Evolutionary conservation across 805 yeast species (phyloP).

Genomic region (Scheffersomyces amazonensis): DNA sequence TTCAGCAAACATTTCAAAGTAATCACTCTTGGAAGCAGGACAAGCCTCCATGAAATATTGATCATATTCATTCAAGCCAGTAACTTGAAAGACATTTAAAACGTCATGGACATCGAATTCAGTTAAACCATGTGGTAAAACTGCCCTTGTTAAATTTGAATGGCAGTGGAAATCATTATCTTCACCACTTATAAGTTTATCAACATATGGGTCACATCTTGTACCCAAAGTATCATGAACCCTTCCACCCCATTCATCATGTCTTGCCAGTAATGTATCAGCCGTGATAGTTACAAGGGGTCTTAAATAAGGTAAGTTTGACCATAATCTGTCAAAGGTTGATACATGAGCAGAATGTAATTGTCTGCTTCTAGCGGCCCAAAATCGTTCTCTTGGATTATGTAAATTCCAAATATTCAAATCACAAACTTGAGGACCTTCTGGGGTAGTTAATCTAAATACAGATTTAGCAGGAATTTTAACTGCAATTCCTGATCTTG

Average conservation of each 20-base stretch:
- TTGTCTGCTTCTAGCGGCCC: conserved; percentile 71
- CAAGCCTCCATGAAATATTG: conserved; percentile 71
- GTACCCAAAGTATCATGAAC: conserved; percentile 67
- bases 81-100: conserved; percentile 65
- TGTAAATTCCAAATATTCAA: conserved; percentile 61
- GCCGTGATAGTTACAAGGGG: conserved; percentile 64
- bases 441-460: conserved; percentile 59
- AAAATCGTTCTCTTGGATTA: conserved; percentile 61
- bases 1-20: conserved; percentile 67
- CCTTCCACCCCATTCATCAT: conserved; percentile 64
- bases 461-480: conserved; percentile 60
- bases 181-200: conserved; percentile 59
- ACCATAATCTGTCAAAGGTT: conserved; percentile 62
- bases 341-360: conserved; percentile 62
- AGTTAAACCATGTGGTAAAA: conserved; percentile 57
- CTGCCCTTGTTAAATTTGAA: conserved; percentile 58
- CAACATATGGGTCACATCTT: conserved; percentile 69
- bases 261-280: conserved; percentile 54
- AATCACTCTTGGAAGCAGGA: conserved; percentile 58
- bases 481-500: conserved; percentile 60
- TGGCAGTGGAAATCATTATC: conserved; percentile 69
- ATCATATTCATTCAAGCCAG: conserved; percentile 63
- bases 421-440: conserved; percentile 72
- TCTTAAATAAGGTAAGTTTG: conserved; percentile 61
- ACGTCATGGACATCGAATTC: conserved; percentile 71